Evolutionary conservation across 2,329 filamentous ascomycete genomes (phyloP), one percentile per base, ranked within the genome.

Genomic region (Phialophora tarda): DNA sequence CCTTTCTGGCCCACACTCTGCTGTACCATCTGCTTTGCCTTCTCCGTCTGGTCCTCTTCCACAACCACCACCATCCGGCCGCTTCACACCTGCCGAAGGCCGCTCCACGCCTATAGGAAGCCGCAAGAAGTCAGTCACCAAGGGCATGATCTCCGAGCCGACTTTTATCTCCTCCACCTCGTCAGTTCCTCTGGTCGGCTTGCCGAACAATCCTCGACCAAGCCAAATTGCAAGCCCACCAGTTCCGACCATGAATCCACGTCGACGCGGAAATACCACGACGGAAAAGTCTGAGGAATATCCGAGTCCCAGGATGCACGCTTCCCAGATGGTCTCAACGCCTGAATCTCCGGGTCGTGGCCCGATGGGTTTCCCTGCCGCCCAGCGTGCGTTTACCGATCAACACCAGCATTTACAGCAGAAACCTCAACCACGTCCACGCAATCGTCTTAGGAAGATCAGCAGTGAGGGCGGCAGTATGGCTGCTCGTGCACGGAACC

Each of bases 91-190:
- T 11, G 73, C 64, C 69, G 38, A 67, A 34, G 67, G 65, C 34
- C 69, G 71, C n/a, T 59, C 63, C n/a, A 69, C 70, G 34, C 60
- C 65, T 21, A 41, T 63, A 17, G 61, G 65, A n/a, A 44, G 71
- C 72, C 82, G 85, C 44, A 89, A 88, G 78, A 84, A 84, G 71
- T 81, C 83, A 0, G 80, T 89, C 56, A 83, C 84, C 68, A 89
- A 89, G 75, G 78, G 81, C 12, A 83, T 85, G 64, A 89, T 89
- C 58, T 88, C 86, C 1, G 87, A 89, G 71, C 87, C 87, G 0
- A 81, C 78, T 2, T 79, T 82, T 57, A 73, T 82, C 10, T 82
- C 80, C 4, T 79, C 81, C 10, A 88, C 86, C 3, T 86, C 84
- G 1, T 84, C 85, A 53, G 82, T 88, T 30, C 85, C 87, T 54